These are phyloP conservation scores for Diaporthe caulivora DNA, from an alignment of 2,329 filamentous ascomycete species.

Conservation along the genomic window DNA sequence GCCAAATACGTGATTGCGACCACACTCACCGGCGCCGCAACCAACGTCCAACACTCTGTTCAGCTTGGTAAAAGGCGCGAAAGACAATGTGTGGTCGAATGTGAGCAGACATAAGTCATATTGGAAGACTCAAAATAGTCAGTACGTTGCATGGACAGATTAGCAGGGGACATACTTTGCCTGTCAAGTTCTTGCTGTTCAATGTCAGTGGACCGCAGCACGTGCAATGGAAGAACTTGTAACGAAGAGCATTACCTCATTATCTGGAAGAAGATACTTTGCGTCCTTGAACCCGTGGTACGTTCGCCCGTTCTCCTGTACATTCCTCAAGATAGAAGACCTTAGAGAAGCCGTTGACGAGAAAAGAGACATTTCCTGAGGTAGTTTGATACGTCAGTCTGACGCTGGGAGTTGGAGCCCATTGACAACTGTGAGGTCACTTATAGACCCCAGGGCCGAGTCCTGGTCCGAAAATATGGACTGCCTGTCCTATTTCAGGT, in stretches of 20 bases:
- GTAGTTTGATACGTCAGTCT: conserved; percentile 19
- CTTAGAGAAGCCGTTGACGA: conserved; percentile 50
- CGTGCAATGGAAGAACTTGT: background rate
- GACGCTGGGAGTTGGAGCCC: background rate
- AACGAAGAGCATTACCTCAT: conserved; percentile 46
- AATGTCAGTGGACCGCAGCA: conserved; percentile 24
- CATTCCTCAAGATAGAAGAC: conserved; percentile 46
- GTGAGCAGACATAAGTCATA: conserved; percentile 56
- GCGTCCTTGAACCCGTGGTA: conserved; percentile 55
- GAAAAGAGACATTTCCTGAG: conserved; percentile 46
- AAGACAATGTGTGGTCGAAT: conserved; percentile 57
- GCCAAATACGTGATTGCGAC: conserved; percentile 6
- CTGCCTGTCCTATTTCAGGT: conserved; percentile 32
- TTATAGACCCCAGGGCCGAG: conserved; percentile 48
- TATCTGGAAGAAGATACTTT: conserved; percentile 54
- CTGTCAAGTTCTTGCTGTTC: conserved; percentile 52
- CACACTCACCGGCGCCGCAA: conserved; percentile 58
- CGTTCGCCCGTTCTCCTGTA: conserved; percentile 53
- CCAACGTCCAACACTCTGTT: conserved; percentile 62
- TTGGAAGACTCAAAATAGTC: conserved; percentile 46
- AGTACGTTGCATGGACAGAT: conserved; percentile 1
- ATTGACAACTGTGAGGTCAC: conserved; percentile 19
- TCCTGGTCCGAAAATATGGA: conserved; percentile 43
- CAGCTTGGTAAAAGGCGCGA: conserved; percentile 57
- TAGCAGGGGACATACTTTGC: conserved; percentile 43